Evolutionary conservation across 345 rosid genomes (phyloP), one percentile per base, ranked within the genome.

Genomic region (Eucalyptus sp.): DNA sequence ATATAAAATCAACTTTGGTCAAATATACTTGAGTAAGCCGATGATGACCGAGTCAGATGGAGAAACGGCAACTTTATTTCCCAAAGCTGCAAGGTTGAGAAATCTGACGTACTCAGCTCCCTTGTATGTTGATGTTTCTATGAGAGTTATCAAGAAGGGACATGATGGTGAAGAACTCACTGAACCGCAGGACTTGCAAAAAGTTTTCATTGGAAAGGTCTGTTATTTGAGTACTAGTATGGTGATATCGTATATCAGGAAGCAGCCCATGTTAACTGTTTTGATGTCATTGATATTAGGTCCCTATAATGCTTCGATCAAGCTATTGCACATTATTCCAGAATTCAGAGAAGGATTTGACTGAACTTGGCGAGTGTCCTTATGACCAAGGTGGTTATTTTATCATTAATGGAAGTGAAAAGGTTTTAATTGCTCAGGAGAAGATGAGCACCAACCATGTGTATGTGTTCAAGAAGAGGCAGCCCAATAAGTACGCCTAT

Each of bases 11-110:
- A 92, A 96, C 91, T 98, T 98, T 91, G 98, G 98, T 87, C 99
- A 98, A 91, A 98, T 97, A 90, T 98, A 98, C 92, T 91, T 98
- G 93, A 98, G 99, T 92, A 98, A 97, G 93, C 99, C 99, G 7
- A 98, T 98, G 99, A 98, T 98, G 99, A 98, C 99, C 0, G 99
- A 98, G 93, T 98, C 99, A 29, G 99, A 98, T 92, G 99, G 99
- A 91, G 98, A 98, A 91, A 98, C 98, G 71, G 98, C 99, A 13
- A 97, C 99, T 86, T 93, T 98, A 86, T 98, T 96, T 91, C 99
- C 99, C 33, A 98, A 98, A 92, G 99, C 98, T 90, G 99, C 99
- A 27, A 95, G 99, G 93, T 91, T 98, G 94, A 96, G 99, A 93
- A 98, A 98, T 93, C 94, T 98, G 51, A 97, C 99, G 6, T 97